Percentiles rank a stretch among this genome's conserved stretches.
These are phyloP conservation scores for Durio zibethinus DNA, from an alignment of 345 rosid species.

Conservation along the genomic window DNA sequence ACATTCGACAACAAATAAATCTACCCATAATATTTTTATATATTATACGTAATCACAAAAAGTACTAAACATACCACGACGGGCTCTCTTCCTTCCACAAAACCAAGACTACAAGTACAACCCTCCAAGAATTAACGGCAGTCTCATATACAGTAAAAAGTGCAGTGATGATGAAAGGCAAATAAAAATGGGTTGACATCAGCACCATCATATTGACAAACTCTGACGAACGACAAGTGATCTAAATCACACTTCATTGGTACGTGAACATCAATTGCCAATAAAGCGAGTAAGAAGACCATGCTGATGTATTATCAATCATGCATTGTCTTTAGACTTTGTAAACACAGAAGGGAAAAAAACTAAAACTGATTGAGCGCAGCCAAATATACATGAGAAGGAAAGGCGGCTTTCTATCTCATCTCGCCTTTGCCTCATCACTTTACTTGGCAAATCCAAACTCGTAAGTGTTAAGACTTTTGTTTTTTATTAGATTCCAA, in stretches of 20 bases:
- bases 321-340: neutral
- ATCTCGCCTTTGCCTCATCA: neutral
- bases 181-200: neutral
- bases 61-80: too few species aligned
- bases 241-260: neutral
- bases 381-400: neutral
- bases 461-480: neutral
- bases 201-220: neutral
- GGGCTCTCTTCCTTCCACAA: too few species aligned
- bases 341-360: too few species aligned
- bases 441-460: conserved; percentile 6
- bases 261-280: neutral
- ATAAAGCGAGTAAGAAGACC: neutral
- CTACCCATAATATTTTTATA: too few species aligned
- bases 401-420: neutral
- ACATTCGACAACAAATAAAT: too few species aligned
- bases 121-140: neutral
- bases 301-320: conserved; percentile 9
- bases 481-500: neutral
- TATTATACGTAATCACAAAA: too few species aligned
- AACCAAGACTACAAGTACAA: too few species aligned
- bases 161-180: neutral
- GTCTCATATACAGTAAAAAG: neutral
- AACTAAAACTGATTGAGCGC: neutral
- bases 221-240: neutral